Conservation (phyloP, 805 yeast species). For the Tetrapisispora arboricola region DNA sequence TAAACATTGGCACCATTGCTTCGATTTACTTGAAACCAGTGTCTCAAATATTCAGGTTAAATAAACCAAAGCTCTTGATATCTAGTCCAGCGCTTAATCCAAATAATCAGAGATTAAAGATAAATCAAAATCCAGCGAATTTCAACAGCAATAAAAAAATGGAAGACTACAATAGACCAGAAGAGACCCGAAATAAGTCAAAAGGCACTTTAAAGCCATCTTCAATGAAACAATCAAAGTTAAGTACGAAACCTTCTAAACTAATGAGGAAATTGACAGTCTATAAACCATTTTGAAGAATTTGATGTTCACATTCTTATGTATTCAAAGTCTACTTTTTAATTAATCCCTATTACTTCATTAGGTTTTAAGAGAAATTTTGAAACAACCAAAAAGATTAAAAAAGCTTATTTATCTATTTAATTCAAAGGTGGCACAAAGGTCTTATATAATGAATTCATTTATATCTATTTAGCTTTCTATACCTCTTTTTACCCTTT, state of each 20-base stretch:
- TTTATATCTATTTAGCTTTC: no score
- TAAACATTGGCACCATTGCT: slow-evolving; percentile 73
- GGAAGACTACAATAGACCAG: slow-evolving; percentile 34
- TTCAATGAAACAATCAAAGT: slow-evolving; percentile 20
- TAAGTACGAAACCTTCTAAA: slow-evolving; percentile 28
- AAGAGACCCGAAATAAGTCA: slow-evolving; percentile 28
- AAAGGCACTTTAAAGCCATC: slow-evolving; percentile 28
- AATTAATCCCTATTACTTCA: no score
- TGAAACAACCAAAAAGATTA: no score
- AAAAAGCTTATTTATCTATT: no score
- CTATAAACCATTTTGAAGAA: slow-evolving; percentile 14
- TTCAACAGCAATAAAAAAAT: slow-evolving; percentile 13
- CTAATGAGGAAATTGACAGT: slow-evolving; percentile 23
- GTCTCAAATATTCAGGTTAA: slow-evolving; percentile 61
- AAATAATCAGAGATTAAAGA: slow-evolving; percentile 10
- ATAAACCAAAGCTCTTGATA: slow-evolving; percentile 42
- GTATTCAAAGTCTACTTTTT: no score
- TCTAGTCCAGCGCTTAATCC: slow-evolving; percentile 39
- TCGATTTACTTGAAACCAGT: slow-evolving; percentile 80
- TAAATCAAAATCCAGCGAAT: slow-evolving; percentile 8
- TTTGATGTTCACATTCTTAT: not conserved
- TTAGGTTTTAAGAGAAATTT: no score
- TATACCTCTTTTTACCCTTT: no score
- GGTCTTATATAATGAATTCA: no score
- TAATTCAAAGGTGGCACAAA: no score